Conservation (phyloP, 2,329 filamentous ascomycete species). For the Dothiorella sarmentorum region DNA sequence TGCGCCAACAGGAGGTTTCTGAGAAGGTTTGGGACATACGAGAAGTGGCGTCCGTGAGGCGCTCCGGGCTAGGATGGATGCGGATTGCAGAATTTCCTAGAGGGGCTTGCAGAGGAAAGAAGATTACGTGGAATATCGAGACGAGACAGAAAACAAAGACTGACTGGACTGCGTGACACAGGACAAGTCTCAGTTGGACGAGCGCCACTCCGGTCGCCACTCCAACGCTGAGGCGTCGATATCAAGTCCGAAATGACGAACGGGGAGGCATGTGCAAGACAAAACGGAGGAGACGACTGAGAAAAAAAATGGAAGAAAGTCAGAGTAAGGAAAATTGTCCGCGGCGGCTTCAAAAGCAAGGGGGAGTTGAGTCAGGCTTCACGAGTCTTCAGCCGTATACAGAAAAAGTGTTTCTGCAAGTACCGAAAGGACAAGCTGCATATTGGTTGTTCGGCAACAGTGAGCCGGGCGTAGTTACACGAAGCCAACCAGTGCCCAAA, state of each 20-base stretch:
- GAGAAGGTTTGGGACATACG: neutral
- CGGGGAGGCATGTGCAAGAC: conserved; percentile 3
- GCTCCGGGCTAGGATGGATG: neutral
- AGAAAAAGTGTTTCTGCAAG: neutral
- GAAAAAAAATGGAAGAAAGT: neutral
- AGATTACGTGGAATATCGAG: neutral
- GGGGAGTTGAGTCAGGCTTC: neutral
- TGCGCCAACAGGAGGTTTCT: neutral
- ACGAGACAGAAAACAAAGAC: neutral
- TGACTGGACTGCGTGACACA: neutral
- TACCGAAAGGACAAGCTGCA: neutral
- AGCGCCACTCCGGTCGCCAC: neutral
- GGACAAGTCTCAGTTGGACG: neutral
- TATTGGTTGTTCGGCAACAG: neutral
- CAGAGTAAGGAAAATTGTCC: neutral
- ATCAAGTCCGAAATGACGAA: neutral
- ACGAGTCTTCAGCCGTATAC: neutral
- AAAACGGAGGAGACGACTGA: neutral
- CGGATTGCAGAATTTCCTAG: neutral
- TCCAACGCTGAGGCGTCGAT: neutral
- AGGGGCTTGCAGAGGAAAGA: neutral
- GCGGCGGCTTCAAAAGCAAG: neutral
- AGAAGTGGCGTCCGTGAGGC: conserved; percentile 4
- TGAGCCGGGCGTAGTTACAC: neutral
- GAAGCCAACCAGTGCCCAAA: neutral